Evolutionary conservation across 805 yeast species (phyloP).

Genomic region (Starmera quercuum): DNA sequence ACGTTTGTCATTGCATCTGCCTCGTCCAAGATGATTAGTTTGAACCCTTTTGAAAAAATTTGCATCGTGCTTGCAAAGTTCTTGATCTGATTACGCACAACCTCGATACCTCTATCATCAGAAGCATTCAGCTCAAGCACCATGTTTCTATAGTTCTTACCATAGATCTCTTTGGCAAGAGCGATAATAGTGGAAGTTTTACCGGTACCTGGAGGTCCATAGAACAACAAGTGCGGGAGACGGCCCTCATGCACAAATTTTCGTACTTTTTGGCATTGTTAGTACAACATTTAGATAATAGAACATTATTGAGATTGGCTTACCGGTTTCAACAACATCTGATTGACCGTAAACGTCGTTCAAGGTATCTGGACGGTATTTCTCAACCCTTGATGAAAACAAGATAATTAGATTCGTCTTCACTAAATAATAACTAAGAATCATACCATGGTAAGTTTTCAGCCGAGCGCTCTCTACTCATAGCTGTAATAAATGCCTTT

Average conservation of each 20-base stretch:
- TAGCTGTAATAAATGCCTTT: not conserved
- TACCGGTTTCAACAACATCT: slow-evolving; percentile 67
- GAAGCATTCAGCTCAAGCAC: slow-evolving; percentile 93
- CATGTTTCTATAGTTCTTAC: slow-evolving; percentile 75
- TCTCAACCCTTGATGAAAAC: slow-evolving; percentile 90
- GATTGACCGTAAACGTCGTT: slow-evolving; percentile 91
- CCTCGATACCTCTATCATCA: slow-evolving; percentile 96
- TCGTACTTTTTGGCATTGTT: slow-evolving; percentile 34
- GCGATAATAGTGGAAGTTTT: slow-evolving; percentile 87
- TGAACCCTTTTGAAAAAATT: slow-evolving; percentile 80
- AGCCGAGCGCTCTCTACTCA: slow-evolving; percentile 16
- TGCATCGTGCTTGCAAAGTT: slow-evolving; percentile 95
- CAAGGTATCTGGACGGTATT: slow-evolving; percentile 79
- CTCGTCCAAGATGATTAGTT: slow-evolving; percentile 87
- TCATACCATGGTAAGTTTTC: slow-evolving; percentile 23
- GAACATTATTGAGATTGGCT: slow-evolving; percentile 2
- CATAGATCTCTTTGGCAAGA: slow-evolving; percentile 80
- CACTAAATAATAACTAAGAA: not conserved
- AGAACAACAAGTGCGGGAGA: slow-evolving; percentile 86
- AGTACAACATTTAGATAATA: not conserved
- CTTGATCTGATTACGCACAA: slow-evolving; percentile 95
- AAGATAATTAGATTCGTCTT: too few species aligned
- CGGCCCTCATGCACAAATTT: slow-evolving; percentile 77
- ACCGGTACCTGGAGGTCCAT: slow-evolving; percentile 95
- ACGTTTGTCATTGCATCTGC: slow-evolving; percentile 92